These are phyloP conservation scores for Cordyceps tenuipes DNA, from an alignment of 2,329 filamentous ascomycete species.

Conservation along the genomic window DNA sequence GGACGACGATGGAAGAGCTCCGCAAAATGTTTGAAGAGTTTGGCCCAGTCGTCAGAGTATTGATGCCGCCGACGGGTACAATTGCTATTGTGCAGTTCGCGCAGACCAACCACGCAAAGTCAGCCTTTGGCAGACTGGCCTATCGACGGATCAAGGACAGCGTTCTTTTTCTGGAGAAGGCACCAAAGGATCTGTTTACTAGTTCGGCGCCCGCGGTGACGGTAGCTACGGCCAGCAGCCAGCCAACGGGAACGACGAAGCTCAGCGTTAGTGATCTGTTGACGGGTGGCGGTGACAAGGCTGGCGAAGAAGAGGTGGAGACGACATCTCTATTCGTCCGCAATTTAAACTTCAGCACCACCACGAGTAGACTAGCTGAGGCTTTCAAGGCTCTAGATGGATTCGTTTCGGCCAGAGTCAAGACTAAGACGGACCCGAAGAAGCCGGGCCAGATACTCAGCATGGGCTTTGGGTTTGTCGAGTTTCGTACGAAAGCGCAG, in stretches of 20 bases:
- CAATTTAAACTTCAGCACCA: constrained; percentile 89
- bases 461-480: constrained; percentile 95
- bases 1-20: constrained; percentile 71
- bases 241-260: constrained; percentile 45
- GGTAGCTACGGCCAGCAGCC: constrained; percentile 25
- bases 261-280: constrained; percentile 62
- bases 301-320: constrained; percentile 49
- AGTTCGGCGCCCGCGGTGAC: constrained; percentile 16
- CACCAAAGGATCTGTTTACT: constrained; percentile 70
- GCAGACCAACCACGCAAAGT: constrained; percentile 68
- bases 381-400: constrained; percentile 76
- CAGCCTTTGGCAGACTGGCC: constrained; percentile 75
- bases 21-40: constrained; percentile 76
- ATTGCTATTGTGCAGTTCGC: constrained; percentile 90
- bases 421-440: constrained; percentile 91
- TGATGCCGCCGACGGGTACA: constrained; percentile 89
- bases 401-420: constrained; percentile 82
- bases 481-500: constrained; percentile 70
- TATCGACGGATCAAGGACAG: constrained; percentile 89
- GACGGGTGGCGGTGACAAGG: constrained; percentile 40
- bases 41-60: constrained; percentile 68
- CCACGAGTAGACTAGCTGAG: constrained; percentile 64
- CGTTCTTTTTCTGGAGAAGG: constrained; percentile 88
- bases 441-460: constrained; percentile 79
- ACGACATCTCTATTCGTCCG: constrained; percentile 82